Base-by-base conservation (phyloP, 306 rosid species). In the Cicer judaicum region DNA sequence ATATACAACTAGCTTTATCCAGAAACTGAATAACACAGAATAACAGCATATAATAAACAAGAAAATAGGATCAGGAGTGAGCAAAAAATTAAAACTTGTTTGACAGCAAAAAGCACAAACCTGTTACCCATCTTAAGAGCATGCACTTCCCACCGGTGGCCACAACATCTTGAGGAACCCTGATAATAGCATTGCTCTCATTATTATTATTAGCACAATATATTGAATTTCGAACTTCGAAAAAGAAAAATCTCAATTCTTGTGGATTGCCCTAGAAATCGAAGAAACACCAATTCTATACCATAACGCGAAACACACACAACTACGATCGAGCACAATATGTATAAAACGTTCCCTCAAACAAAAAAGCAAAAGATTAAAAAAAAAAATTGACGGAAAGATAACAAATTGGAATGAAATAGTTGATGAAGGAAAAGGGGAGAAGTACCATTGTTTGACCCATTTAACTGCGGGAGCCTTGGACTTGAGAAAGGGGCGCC, bases 101-200 rank as follows among this genome's bases (percentile, higher is more conserved):
- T 61, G 24, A 11, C 11, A 73, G 78, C 16, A 83, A 29, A 64
- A 19, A 69, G 53, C 55, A 72, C 70, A 43, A 74, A 90, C 99
- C 97, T 83, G 90, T 86, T 46, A 95, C 93, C 99, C 99, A 95
- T 84, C 86, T 95, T 56, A 87, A 84, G 75, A 95, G 82, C 79
- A 43, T 68, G 81, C 97, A 94, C 80, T 87, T 88, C 76, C 97
- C 98, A 44, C 98, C 98, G 2, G 98, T 92, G 10, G 98, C 97
- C 49, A 90, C 92, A 63, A 90, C 93, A 87, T 94, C 98, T 82
- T 94, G 99, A 40, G 99, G 91, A 84, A 94, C 91, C 99, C 98
- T 95, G 79, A 61, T 18, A 71, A 49, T 15, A 64, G 62, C 18
- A 78, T 44, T 56, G 49, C 21, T 34, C 50, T 15, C 10, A 68